Evolutionary conservation across 2,329 filamentous ascomycete species (phyloP).

Genomic region (Pseudogymnoascus sp.): DNA sequence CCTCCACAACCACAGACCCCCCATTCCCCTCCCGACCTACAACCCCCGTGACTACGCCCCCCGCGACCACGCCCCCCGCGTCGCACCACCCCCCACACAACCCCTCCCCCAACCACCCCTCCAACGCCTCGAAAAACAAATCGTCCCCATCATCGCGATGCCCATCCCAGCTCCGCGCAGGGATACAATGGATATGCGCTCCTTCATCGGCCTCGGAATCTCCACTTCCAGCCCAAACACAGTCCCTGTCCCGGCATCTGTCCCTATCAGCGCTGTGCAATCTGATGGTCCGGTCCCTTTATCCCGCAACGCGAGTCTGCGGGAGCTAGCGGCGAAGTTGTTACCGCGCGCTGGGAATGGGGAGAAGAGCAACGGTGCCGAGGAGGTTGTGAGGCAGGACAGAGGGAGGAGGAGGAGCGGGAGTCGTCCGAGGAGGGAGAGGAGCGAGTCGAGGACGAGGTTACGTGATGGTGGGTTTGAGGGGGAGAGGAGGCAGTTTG

Average conservation of each 20-base stretch:
- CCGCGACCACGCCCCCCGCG: neutral
- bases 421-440: slow-evolving; percentile 17
- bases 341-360: neutral
- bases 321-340: slow-evolving; percentile 9
- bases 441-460: slow-evolving; percentile 20
- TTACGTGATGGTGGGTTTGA: neutral
- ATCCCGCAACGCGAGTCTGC: neutral
- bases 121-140: neutral
- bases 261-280: neutral
- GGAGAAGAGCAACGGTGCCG: neutral
- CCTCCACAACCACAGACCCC: neutral
- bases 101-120: neutral
- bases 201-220: slow-evolving; percentile 1
- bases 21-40: neutral
- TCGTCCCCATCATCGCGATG: slow-evolving; percentile 1
- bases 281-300: neutral
- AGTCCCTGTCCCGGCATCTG: neutral
- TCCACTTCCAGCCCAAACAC: neutral
- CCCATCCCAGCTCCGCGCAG: neutral
- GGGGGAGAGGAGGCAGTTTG: slow-evolving; percentile 18
- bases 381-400: neutral
- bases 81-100: neutral
- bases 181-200: slow-evolving; percentile 4
- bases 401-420: slow-evolving; percentile 14
- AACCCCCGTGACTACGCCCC: neutral